Conservation (phyloP, 208 protist species). For the Acanthamoeba divionensis region DNA sequence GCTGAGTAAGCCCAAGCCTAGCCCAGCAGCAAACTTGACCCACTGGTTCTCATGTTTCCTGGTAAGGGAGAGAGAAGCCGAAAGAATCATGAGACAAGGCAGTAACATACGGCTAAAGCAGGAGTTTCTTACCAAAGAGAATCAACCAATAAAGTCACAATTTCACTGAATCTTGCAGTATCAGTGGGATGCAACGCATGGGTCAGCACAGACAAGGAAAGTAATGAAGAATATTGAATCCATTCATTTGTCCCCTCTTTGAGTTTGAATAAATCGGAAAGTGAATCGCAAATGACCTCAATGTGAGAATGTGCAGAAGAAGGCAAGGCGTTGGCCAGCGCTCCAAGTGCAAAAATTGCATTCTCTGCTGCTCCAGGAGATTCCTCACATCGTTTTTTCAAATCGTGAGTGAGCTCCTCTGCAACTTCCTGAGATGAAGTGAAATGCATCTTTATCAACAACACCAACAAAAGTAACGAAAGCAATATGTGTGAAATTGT, state of each 20-base stretch:
- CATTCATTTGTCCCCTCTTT: neutral
- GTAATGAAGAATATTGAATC: neutral
- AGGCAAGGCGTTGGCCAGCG: neutral
- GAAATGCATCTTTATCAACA: neutral
- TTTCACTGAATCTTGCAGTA: neutral
- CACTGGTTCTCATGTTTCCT: constrained; percentile 2
- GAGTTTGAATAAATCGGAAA: neutral
- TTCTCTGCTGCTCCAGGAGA: constrained; percentile 20
- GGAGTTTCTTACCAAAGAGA: neutral
- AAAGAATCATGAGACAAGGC: neutral
- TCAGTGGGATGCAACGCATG: constrained; percentile 40
- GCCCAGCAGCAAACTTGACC: constrained; percentile 10
- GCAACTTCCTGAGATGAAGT: constrained; percentile 5
- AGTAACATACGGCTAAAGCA: neutral
- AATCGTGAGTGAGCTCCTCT: neutral
- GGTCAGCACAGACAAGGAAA: neutral
- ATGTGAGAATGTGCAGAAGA: constrained; percentile 9
- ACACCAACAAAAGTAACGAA: too few relatives aligned
- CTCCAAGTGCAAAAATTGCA: neutral
- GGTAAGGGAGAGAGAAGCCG: neutral
- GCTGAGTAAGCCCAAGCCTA: neutral
- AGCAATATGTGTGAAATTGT: too few relatives aligned
- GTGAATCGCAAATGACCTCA: constrained; percentile 42
- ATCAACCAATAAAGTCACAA: neutral
- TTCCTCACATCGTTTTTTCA: constrained; percentile 26